Evolutionary conservation across 163 green algal genomes (phyloP), one percentile per base, ranked within the genome.

Genomic region (Coccomyxa subellipsoidea): DNA sequence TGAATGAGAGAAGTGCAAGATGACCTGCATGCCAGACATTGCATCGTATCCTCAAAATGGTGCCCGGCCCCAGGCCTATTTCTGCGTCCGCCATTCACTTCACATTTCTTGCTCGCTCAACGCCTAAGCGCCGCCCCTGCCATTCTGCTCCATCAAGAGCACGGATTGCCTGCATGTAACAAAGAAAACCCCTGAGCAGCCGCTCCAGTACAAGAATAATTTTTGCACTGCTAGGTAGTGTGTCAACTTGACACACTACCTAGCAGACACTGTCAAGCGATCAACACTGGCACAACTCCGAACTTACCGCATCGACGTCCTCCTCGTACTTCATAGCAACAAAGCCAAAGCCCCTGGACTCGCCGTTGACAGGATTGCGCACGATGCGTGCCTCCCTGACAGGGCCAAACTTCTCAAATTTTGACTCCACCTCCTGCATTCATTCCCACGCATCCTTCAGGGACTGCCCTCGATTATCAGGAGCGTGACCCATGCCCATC

Each of bases 311-410:
- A 78, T 40, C 39, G 27, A 84, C 31, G n/a, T 78, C 87, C 15
- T 93, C 89, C 31, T 91, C 88, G 18, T 81, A 36, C 0, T 85
- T 66, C 87, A 93, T 92, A 35, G 75, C 81, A 54, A 94, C 86
- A 84, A 94, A 94, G 1, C 85, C 92, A 87, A 94, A 94, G 34
- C 91, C 91, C 32, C 86, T 79, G 4, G 86, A 91, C 79, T 91
- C 85, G 4, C 91, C 91, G 7, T 73, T 90, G 7, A 34, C 31
- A 8, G 80, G 82, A 81, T 94, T 88, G 6, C 90, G 83, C 66
- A 93, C 88, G 25, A 94, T 87, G 70, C 91, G 86, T 35, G 88
- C 83, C 66, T 92, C 85, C 66, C 72, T 39, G 18, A 92, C 80
- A 21, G 76, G 37, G 10, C 89, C 89, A 66, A 86, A 93, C 53